Evolutionary conservation across 2,329 filamentous ascomycete genomes (phyloP).

Genomic region (Aspergillus unguis): DNA sequence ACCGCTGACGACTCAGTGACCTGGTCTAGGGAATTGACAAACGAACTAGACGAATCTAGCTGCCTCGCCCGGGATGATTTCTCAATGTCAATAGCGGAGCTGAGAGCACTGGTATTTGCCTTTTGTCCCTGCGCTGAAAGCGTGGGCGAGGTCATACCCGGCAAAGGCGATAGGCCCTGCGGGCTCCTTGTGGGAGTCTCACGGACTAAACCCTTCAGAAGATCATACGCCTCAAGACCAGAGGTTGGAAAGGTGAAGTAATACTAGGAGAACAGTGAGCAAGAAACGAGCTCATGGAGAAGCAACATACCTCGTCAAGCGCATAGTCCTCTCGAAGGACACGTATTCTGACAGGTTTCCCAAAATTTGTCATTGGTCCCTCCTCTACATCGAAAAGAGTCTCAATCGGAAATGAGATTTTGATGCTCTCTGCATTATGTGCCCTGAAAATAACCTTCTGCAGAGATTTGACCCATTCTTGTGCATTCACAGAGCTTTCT

Average conservation of each 20-base stretch:
- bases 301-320: conserved; percentile 72
- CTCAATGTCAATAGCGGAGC: conserved; percentile 50
- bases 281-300: background rate
- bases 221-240: conserved; percentile 76
- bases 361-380: conserved; percentile 83
- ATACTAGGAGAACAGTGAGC: conserved; percentile 58
- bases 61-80: conserved; percentile 52
- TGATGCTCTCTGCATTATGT: conserved; percentile 95
- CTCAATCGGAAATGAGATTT: conserved; percentile 83
- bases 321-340: conserved; percentile 92
- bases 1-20: conserved; percentile 70
- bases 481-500: conserved; percentile 81
- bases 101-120: conserved; percentile 58
- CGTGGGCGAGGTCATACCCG: background rate
- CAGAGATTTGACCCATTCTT: conserved; percentile 92
- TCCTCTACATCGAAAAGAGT: conserved; percentile 93
- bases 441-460: conserved; percentile 94
- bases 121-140: conserved; percentile 47
- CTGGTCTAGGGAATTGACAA: conserved; percentile 68
- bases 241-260: conserved; percentile 89
- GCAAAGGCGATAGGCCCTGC: conserved; percentile 18
- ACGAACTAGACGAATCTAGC: conserved; percentile 69
- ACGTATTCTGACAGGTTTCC: conserved; percentile 88
- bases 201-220: conserved; percentile 70
- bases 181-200: conserved; percentile 53